Conservation (phyloP, 768 basidiomycete genomes). For the Dioszegia crocea region DNA sequence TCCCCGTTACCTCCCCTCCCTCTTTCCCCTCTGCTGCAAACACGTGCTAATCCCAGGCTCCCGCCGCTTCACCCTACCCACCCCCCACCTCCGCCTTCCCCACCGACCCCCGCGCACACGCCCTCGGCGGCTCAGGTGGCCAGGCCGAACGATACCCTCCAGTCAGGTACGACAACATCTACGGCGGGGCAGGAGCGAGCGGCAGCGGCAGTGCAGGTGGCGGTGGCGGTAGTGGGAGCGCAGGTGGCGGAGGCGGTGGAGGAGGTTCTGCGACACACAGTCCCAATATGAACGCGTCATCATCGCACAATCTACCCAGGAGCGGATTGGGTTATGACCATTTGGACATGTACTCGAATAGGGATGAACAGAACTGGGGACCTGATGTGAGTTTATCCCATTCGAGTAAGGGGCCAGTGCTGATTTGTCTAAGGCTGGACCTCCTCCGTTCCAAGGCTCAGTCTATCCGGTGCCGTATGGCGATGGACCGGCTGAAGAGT, state of each 20-base stretch:
- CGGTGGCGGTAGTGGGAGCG: no score
- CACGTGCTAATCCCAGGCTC: conserved; percentile 16
- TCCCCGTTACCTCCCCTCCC: no score
- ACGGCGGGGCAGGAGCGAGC: background rate
- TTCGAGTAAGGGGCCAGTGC: background rate
- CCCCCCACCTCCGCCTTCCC: conserved; percentile 11
- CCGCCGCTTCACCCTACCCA: conserved; percentile 32
- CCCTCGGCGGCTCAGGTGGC: background rate
- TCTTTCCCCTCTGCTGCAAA: no score
- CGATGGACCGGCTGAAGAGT: conserved; percentile 4
- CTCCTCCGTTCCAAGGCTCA: conserved; percentile 9
- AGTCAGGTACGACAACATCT: conserved; percentile 9
- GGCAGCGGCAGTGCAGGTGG: background rate
- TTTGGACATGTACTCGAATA: conserved; percentile 3
- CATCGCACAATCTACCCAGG: conserved; percentile 13
- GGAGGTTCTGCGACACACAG: background rate
- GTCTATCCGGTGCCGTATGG: conserved; percentile 6
- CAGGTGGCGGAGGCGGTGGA: background rate
- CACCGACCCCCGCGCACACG: conserved; percentile 12
- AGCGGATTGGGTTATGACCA: conserved; percentile 8
- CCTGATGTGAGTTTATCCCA: conserved; percentile 1
- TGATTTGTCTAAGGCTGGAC: conserved; percentile 9
- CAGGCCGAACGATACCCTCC: conserved; percentile 10
- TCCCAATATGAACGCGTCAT: background rate
- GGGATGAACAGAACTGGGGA: background rate